Evolutionary conservation across 1,284 basidiomycete species (phyloP).

Genomic region (Amylostereum areolatum): DNA sequence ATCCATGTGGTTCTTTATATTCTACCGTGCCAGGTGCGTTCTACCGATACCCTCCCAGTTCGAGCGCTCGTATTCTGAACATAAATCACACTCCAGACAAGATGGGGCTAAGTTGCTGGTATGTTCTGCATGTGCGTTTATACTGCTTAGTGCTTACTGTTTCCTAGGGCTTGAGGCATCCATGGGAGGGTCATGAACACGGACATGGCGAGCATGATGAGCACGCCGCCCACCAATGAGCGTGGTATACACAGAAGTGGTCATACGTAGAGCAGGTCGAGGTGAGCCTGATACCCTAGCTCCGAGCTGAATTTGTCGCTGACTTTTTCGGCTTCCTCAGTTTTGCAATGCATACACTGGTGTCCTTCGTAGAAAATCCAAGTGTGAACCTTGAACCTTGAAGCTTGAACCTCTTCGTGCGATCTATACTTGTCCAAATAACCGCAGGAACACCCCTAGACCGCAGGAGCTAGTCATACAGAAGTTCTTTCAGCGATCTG

Average conservation of each 20-base stretch:
- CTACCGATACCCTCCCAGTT: conserved; percentile 1
- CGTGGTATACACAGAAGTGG: neutral
- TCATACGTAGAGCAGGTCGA: no score
- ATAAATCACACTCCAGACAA: conserved; percentile 37
- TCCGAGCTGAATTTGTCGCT: no score
- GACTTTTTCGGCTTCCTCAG: no score
- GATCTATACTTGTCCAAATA: no score
- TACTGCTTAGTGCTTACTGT: conserved; percentile 9
- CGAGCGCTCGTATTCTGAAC: neutral
- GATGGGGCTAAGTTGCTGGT: conserved; percentile 73
- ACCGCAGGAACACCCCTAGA: no score
- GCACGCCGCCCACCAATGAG: conserved; percentile 37
- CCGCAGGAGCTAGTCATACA: no score
- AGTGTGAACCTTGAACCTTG: no score
- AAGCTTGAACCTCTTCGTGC: no score
- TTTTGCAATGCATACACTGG: no score
- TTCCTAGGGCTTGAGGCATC: conserved; percentile 46
- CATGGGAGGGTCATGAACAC: conserved; percentile 52
- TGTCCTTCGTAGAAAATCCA: no score
- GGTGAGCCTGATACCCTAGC: no score
- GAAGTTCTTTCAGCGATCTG: no score
- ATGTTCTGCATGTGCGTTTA: conserved; percentile 14
- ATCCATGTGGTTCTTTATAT: conserved; percentile 97
- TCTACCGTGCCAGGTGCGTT: conserved; percentile 85
- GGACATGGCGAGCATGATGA: conserved; percentile 39